Evolutionary conservation across 192 early-diverging fungal species (phyloP).

Genomic region (Entomortierella chlamydospora): DNA sequence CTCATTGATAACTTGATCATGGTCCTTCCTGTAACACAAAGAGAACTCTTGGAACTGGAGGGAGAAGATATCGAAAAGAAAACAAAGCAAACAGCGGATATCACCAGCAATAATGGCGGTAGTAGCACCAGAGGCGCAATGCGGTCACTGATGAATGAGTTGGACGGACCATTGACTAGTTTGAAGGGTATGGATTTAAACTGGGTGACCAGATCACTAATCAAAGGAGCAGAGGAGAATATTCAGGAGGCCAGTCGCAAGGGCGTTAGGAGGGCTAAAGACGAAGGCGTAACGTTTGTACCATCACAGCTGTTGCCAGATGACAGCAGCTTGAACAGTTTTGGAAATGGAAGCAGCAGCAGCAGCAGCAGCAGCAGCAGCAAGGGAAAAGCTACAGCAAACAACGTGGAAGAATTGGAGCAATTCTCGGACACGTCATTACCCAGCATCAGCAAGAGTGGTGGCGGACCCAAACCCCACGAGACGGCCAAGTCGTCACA

Average conservation of each 20-base stretch:
- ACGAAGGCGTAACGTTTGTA: background rate
- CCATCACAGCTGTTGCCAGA: slow-evolving; percentile 1
- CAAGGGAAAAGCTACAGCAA: background rate
- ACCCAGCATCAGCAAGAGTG: background rate
- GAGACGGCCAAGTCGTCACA: background rate
- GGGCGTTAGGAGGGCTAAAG: background rate
- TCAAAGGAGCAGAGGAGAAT: background rate
- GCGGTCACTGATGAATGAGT: slow-evolving; percentile 5
- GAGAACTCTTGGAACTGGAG: slow-evolving; percentile 18
- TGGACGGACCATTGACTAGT: slow-evolving; percentile 25
- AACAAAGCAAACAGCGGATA: background rate
- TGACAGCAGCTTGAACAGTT: background rate
- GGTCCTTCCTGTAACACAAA: slow-evolving; percentile 33
- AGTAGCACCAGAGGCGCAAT: slow-evolving; percentile 4
- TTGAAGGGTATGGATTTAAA: slow-evolving; percentile 37
- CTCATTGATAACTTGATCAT: slow-evolving; percentile 32
- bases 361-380: background rate
- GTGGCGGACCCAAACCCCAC: background rate
- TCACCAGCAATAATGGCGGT: background rate
- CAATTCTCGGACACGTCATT: background rate
- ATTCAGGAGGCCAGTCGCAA: background rate
- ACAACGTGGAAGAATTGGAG: background rate
- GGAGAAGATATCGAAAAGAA: slow-evolving; percentile 8
- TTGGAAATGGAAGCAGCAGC: background rate
- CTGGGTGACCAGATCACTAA: slow-evolving; percentile 18